A percentile compares a stretch with the other conserved stretches of the same genome.
These are phyloP conservation scores for Lecanosticta acicola DNA, from an alignment of 2,329 filamentous ascomycete genomes.

Conservation along the genomic window DNA sequence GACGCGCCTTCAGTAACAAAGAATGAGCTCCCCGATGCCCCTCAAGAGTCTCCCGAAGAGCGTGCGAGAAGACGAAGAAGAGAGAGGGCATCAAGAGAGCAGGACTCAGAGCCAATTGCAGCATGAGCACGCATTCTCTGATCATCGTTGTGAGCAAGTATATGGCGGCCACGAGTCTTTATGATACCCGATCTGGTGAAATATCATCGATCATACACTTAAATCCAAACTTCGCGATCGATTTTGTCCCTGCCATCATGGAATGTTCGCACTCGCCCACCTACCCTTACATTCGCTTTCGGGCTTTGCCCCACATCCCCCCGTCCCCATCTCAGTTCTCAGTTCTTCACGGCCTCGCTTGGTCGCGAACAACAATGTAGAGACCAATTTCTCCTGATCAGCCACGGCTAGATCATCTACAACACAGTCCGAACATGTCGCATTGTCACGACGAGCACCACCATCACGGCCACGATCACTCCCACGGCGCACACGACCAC, in stretches of 20 bases:
- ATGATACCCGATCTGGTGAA: constrained; percentile 6
- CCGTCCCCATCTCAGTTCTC: background rate
- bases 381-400: constrained; percentile 2
- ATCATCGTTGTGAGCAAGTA: background rate
- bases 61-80: constrained; percentile 25
- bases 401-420: constrained; percentile 9
- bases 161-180: constrained; percentile 4
- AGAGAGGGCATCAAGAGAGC: constrained; percentile 21
- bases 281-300: too few species aligned
- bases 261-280: background rate
- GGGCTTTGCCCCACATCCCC: constrained; percentile 1
- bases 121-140: constrained; percentile 11
- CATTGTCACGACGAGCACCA: constrained; percentile 46
- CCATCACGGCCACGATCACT: constrained; percentile 45
- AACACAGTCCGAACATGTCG: constrained; percentile 31
- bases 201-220: background rate
- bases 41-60: constrained; percentile 26
- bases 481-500: constrained; percentile 70
- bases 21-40: constrained; percentile 30
- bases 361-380: constrained; percentile 6
- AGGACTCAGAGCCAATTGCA: constrained; percentile 21
- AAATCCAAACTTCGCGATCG: background rate
- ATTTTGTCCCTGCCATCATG: background rate
- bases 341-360: background rate
- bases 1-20: constrained; percentile 33